Base-by-base conservation (phyloP, 2,329 filamentous ascomycete genomes). In the Verticillium klebahnii region DNA sequence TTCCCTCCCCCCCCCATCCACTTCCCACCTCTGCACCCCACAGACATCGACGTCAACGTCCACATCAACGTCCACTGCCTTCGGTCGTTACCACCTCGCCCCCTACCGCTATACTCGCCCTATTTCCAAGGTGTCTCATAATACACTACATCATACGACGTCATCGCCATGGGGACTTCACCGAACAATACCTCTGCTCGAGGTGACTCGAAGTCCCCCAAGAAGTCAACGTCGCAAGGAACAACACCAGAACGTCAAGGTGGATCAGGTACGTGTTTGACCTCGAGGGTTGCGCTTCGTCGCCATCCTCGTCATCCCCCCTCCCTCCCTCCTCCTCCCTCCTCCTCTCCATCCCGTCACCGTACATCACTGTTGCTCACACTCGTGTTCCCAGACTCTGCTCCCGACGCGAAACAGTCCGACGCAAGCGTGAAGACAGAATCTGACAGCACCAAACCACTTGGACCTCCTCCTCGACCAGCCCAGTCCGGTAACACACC, bases 391-490 rank as follows among this genome's bases (percentile, higher is more conserved):
- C 61, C 67, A 83, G 80, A 78, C 66, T 70, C 74, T 64, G 72
- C 74, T 67, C 68, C 78, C 67, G 79, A 81, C 70, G 73, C 77
- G 68, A 85, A 84, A 70, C 71, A 81, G 82, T 68, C 70, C 71
- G 50, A 66, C 73, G 62, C 67, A 85, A 85, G 72, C 66, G 76
- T 65, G 84, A 88, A 69, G 70, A 74, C 81, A 69, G 84, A 85
- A 80, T 80, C 80, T 74, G 86, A 89, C 72, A 74, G 78, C 60
- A 79, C 86, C 70, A 86, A 86, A 77, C 86, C 88, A 61, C 83
- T 92, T 71, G 87, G 88, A 67, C 89, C 89, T 68, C 89, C 89
- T 61, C 89, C 89, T 63, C 88, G 88, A 75, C 85, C 87, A 61
- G 78, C 78, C 65, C 83, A 84, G 52, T 68, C 69, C 69, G 76